Evolutionary conservation across 768 basidiomycete species (phyloP), one percentile per base, ranked within the genome.

Genomic region (Boletus coccyginus): DNA sequence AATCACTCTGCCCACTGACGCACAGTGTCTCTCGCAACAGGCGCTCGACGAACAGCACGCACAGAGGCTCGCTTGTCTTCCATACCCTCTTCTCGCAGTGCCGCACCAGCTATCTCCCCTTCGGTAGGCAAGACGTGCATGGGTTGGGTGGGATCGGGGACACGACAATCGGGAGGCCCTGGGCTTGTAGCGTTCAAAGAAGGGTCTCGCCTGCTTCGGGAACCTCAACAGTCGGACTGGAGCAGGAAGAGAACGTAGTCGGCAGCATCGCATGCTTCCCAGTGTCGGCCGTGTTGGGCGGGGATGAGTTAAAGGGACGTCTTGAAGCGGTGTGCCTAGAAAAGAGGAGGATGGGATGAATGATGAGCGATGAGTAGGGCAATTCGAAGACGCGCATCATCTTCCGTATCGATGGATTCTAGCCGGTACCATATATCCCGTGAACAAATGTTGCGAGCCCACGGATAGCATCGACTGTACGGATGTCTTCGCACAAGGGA

Each of bases 221-320:
- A 1, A 98, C 96, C 71, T 98, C 95, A 12, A 87, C 75, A 6
- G 79, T 78, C 41, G 90, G 82, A 2, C 94, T 97, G 21, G 31
- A 98, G 78, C 3, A 88, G 79, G 56, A 97, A 85, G 19, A 97
- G 79, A 44, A 94, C 86, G 66, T 96, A 98, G 72, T 98, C 95
- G 11, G 87, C 89, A 0, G 87, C 88, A 65, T 97, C 94, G 39
- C 98, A 79, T 5, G 90, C 81, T 3, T 83, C 80, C 70, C 92
- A 96, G 49, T 91, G 80, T 45, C 75, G 77, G 53, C 82, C 80
- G 64, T 91, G 87, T 3, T 81, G 84, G 3, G 96, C 77, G 41
- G 85, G 85, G 50, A 93, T 78, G 71, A 97, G 90, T 66, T 97
- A 94, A 4, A 98, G 77, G 7, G 88, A 90, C 0, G 94, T 94